Percentiles rank a stretch among this genome's conserved stretches.
Evolutionary conservation across 768 basidiomycete genomes (phyloP).

Genomic region (Leucocoprinus birnbaumii): DNA sequence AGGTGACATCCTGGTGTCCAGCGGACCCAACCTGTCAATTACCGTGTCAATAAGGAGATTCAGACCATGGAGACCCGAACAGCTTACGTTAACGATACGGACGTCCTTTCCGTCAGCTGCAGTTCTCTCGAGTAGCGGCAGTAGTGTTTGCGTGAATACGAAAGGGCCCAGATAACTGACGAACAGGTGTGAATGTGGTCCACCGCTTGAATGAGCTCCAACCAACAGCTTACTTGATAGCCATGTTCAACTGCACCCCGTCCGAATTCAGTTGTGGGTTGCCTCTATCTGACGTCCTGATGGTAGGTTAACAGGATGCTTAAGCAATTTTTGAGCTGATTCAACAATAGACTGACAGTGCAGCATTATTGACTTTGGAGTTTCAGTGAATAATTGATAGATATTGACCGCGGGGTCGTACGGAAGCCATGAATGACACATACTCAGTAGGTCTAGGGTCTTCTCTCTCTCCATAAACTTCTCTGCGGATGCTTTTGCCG

Average conservation of each 20-base stretch:
- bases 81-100: slow-evolving; percentile 20
- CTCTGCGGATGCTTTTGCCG: slow-evolving; percentile 42
- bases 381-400: too few relatives aligned
- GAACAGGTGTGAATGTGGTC: background rate
- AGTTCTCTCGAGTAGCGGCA: slow-evolving; percentile 22
- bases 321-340: too few relatives aligned
- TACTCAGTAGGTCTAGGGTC: slow-evolving; percentile 55
- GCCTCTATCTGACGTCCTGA: too few relatives aligned
- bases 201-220: too few relatives aligned
- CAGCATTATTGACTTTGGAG: too few relatives aligned
- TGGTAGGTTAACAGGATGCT: too few relatives aligned
- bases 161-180: slow-evolving; percentile 18
- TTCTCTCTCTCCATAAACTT: slow-evolving; percentile 45
- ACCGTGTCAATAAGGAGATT: too few relatives aligned
- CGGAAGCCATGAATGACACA: background rate
- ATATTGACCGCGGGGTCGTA: too few relatives aligned
- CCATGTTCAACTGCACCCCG: too few relatives aligned
- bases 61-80: background rate
- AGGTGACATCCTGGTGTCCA: slow-evolving; percentile 16
- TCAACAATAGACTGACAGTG: too few relatives aligned
- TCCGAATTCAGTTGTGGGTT: too few relatives aligned
- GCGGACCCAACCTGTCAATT: slow-evolving; percentile 15
- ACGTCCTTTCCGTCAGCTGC: slow-evolving; percentile 18
- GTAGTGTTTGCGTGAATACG: slow-evolving; percentile 23
- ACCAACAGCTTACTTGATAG: too few relatives aligned